phyloP scores from a whole-genome alignment of 2,329 filamentous ascomycete species.

The Xylariaceae sp. region DNA sequence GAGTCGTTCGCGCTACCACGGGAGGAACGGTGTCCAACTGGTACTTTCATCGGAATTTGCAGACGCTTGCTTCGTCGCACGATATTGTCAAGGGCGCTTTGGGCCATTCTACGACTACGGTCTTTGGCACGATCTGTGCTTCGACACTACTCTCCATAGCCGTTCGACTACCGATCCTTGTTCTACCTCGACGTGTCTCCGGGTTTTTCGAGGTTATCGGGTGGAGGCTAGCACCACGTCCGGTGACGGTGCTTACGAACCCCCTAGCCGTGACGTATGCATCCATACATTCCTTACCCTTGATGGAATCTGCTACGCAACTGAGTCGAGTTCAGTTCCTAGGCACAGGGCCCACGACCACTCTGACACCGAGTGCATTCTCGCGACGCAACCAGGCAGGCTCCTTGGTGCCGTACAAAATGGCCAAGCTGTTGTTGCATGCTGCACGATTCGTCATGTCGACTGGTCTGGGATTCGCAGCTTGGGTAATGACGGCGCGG shows the following conservation, averaged over 20 bases:
- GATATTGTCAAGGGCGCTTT: constrained; percentile 81
- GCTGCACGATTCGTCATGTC: constrained; percentile 90
- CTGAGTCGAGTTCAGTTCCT: constrained; percentile 80
- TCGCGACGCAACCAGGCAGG: constrained; percentile 39
- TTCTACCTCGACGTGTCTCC: constrained; percentile 68
- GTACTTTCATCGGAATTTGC: constrained; percentile 92
- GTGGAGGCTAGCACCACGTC: constrained; percentile 77
- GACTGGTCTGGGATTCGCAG: constrained; percentile 81
- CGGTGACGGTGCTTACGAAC: constrained; percentile 80
- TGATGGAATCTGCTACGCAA: constrained; percentile 71
- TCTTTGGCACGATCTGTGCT: constrained; percentile 88
- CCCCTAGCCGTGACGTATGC: constrained; percentile 88
- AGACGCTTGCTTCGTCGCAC: constrained; percentile 68
- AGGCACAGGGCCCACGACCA: constrained; percentile 68
- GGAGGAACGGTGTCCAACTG: constrained; percentile 95
- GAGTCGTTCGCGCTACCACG: constrained; percentile 84
- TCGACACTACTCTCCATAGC: constrained; percentile 76
- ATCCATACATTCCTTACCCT: constrained; percentile 83
- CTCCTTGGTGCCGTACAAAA: constrained; percentile 74
- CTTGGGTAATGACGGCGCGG: constrained; percentile 92
- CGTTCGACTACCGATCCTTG: constrained; percentile 75
- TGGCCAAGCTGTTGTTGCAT: constrained; percentile 87
- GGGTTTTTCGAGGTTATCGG: constrained; percentile 65
- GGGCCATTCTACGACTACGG: constrained; percentile 72
- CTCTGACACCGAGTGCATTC: constrained; percentile 53